Evolutionary conservation across 106 monocot genomes (phyloP), one percentile per base, ranked within the genome.

Genomic region (Amphibolis antarctica): DNA sequence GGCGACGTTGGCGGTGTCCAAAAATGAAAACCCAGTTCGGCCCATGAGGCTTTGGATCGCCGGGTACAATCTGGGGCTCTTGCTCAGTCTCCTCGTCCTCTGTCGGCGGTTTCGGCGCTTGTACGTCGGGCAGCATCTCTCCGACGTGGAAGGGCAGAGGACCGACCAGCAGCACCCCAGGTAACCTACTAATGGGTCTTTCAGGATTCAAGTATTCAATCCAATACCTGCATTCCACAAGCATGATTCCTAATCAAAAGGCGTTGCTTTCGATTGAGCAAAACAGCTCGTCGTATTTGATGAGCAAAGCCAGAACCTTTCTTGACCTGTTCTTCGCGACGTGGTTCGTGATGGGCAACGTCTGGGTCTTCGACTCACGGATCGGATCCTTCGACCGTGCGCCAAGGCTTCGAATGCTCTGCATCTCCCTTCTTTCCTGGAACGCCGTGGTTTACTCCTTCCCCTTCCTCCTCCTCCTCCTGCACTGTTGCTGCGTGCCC

Each of bases 261-360:
- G 31, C 18, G 1, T 29, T 48, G 26, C 28, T 4, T 17, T 22
- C 14, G 12, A 43, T 1, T 48, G 17, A 25, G 46, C 27, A 56
- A 42, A 72, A 71, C 46, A 82, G 52, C 36, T 74, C 82, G 9
- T 74, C 82, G 9, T 70, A 77, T 44, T 49, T 84, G 61, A 75
- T 85, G 89, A 86, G 82, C 78, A 84, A 74, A 45, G 71, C 78
- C 0, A 55, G 82, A 49, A 75, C 67, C 15, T 66, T 68, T 50
- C 79, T 98, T 13, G 90, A 90, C 70, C 80, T 98, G 4, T 98
- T 87, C 76, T 80, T 74, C 26, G 84, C 86, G 31, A 71, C 86
- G 49, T 96, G 89, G 96, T 96, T 96, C 56, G 90, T 96, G 67
- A 82, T 90, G 84, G 96, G 96, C 22, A 96, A 90, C 42, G 80